Evolutionary conservation across 1,139 yeast genomes (phyloP), one percentile per base, ranked within the genome.

Genomic region (Geotrichum candidum): DNA sequence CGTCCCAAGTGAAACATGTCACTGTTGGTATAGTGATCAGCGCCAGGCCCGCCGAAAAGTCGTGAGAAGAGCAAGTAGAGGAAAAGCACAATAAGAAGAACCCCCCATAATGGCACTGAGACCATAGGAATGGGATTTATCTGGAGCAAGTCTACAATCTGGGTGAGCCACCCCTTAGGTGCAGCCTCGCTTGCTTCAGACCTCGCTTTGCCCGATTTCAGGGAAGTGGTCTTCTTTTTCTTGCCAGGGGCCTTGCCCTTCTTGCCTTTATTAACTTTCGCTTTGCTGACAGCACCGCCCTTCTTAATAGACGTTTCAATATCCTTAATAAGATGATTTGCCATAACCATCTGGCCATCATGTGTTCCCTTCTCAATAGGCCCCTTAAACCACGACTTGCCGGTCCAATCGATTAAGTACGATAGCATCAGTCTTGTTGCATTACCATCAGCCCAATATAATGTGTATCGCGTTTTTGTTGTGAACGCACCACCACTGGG

Each of bases 321-420:
- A 59, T 85, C 87, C n/a, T 79, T 81, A 6, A 84, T 76, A 71
- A 91, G 71, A 1, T 81, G 76, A 62, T 81, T 83, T 76, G 88
- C 82, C 22, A 88, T 82, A 23, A 85, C 86, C 68, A 84, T 84
- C 73, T 95, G 99, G 0, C 99, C 99, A 61, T 90, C 96, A 61
- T 88, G 83, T 18, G 96, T 84, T 7, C 97, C 97, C 70, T 87
- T 91, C 72, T 95, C 99, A 68, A 95, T 86, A 0, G 96, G 88
- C 22, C 96, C 87, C 74, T 91, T 90, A 68, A 92, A 83, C 91
- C 97, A 89, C 41, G 96, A 87, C 72, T 89, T 90, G n/a, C 92
- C 96, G 3, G 89, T 81, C 99, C 99, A 95, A 56, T 87, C 89
- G 64, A 92, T 84, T 60, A 81, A 77, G 66, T 78, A 83, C 0